Percentiles rank a stretch among this genome's conserved stretches.
Conservation (phyloP, 306 rosid species). For the Pterocarpus santalinus region DNA sequence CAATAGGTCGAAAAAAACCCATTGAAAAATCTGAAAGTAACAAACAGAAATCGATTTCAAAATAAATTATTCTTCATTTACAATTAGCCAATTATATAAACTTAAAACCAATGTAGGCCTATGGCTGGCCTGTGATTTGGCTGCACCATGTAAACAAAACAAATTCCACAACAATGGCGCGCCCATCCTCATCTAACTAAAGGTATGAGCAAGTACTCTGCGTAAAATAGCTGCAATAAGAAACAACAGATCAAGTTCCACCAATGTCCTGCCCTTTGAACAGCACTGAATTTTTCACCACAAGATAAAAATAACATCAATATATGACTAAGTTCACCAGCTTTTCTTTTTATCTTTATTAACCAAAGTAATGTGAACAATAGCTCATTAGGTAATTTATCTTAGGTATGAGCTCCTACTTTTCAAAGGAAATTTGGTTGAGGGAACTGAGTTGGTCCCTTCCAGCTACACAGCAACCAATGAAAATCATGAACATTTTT, state of each 20-base stretch:
- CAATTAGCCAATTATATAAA: slow-evolving; percentile 13
- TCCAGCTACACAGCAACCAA: too few relatives aligned
- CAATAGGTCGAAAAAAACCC: background rate
- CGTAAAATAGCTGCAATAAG: slow-evolving; percentile 84
- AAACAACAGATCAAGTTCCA: slow-evolving; percentile 26
- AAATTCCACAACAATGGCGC: slow-evolving; percentile 20
- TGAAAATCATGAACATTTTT: background rate
- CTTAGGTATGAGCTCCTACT: background rate
- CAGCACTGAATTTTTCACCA: background rate
- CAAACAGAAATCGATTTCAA: background rate
- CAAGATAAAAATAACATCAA: background rate
- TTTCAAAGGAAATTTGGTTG: background rate
- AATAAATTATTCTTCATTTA: slow-evolving; percentile 35
- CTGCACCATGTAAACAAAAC: slow-evolving; percentile 24
- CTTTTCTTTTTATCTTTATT: background rate
- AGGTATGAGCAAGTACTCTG: slow-evolving; percentile 89
- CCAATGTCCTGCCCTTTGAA: background rate
- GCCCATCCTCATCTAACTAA: slow-evolving; percentile 69
- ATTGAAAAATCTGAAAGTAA: background rate
- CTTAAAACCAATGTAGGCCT: slow-evolving; percentile 15
- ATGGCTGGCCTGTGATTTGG: slow-evolving; percentile 14
- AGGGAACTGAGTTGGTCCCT: too few relatives aligned
- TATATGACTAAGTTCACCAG: background rate
- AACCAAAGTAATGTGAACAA: background rate
- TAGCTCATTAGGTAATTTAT: background rate